Percentiles rank a stretch among this genome's conserved stretches.
Evolutionary conservation across 2,329 filamentous ascomycete species (phyloP).

Genomic region (Verticillium tricorpus): DNA sequence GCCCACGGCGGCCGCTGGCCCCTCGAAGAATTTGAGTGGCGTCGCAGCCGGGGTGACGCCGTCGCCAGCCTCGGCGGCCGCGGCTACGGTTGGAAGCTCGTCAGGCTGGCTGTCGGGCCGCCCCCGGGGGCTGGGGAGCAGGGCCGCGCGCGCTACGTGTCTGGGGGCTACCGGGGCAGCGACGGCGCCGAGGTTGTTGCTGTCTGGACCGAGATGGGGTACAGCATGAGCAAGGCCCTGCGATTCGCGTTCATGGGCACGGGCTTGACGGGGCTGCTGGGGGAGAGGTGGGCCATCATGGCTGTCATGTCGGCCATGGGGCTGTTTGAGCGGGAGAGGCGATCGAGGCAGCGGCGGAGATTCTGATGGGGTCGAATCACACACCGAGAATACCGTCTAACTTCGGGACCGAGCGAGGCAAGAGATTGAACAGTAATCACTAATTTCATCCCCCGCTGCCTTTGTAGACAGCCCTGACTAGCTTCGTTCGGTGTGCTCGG

Average conservation of each 20-base stretch:
- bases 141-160: conserved; percentile 9
- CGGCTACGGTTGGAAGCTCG: conserved; percentile 35
- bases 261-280: conserved; percentile 31
- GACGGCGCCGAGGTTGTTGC: conserved; percentile 39
- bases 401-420: too few relatives aligned
- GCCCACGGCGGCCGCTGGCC: not conserved
- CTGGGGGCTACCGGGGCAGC: conserved; percentile 17
- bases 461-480: too few relatives aligned
- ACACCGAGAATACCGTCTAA: too few relatives aligned
- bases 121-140: conserved; percentile 8
- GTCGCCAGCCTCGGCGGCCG: conserved; percentile 25
- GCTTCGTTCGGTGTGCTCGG: too few relatives aligned
- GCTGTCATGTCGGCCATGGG: conserved; percentile 27
- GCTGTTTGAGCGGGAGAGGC: conserved; percentile 11
- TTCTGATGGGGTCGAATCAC: not conserved
- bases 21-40: conserved; percentile 38
- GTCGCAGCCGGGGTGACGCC: conserved; percentile 28
- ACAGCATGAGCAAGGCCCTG: conserved; percentile 23
- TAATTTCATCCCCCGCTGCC: too few relatives aligned
- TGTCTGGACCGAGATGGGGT: conserved; percentile 25
- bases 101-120: conserved; percentile 23
- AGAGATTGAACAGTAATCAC: too few relatives aligned
- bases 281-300: conserved; percentile 38
- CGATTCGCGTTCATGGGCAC: conserved; percentile 35
- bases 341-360: conserved; percentile 2